Conservation (phyloP, 2,329 filamentous ascomycete genomes). For the Didymella segeticola region DNA sequence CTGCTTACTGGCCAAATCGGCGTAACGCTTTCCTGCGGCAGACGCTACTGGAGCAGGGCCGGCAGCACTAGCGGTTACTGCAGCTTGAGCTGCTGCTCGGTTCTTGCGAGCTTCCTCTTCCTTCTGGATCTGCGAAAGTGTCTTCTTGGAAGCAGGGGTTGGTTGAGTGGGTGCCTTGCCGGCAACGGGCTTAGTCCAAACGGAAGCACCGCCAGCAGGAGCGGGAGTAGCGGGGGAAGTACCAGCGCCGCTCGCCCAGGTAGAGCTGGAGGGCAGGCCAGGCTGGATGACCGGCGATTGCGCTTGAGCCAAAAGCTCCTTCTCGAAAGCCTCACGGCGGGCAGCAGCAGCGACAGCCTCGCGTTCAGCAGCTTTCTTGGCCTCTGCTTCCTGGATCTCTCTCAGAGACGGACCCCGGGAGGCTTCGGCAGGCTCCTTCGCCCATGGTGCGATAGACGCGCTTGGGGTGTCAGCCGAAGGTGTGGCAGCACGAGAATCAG, state of each 20-base stretch:
- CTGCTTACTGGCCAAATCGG: slow-evolving; percentile 87
- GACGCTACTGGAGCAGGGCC: slow-evolving; percentile 53
- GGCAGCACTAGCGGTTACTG: slow-evolving; percentile 54
- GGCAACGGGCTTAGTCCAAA: slow-evolving; percentile 68
- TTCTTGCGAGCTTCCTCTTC: slow-evolving; percentile 93
- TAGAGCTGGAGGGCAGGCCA: slow-evolving; percentile 85
- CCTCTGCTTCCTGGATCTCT: slow-evolving; percentile 96
- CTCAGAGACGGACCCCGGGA: slow-evolving; percentile 90
- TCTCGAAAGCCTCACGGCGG: slow-evolving; percentile 79
- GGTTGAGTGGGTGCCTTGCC: slow-evolving; percentile 56
- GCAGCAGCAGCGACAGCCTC: slow-evolving; percentile 81
- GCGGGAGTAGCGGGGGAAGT: slow-evolving; percentile 72
- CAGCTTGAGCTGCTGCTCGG: slow-evolving; percentile 64
- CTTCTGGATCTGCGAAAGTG: slow-evolving; percentile 92
- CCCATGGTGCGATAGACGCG: slow-evolving; percentile 90
- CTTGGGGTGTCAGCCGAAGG: slow-evolving; percentile 69
- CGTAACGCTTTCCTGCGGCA: slow-evolving; percentile 81
- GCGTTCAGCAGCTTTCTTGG: slow-evolving; percentile 86
- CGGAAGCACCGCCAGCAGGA: slow-evolving; percentile 52
- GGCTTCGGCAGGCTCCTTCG: slow-evolving; percentile 75
- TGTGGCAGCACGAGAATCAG: slow-evolving; percentile 78
- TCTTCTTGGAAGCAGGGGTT: slow-evolving; percentile 72
- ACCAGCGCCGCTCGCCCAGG: slow-evolving; percentile 74
- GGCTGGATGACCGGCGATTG: slow-evolving; percentile 67
- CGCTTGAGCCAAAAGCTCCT: slow-evolving; percentile 73